Evolutionary conservation across 805 yeast genomes (phyloP), one percentile per base, ranked within the genome.

Genomic region (Candida montana): DNA sequence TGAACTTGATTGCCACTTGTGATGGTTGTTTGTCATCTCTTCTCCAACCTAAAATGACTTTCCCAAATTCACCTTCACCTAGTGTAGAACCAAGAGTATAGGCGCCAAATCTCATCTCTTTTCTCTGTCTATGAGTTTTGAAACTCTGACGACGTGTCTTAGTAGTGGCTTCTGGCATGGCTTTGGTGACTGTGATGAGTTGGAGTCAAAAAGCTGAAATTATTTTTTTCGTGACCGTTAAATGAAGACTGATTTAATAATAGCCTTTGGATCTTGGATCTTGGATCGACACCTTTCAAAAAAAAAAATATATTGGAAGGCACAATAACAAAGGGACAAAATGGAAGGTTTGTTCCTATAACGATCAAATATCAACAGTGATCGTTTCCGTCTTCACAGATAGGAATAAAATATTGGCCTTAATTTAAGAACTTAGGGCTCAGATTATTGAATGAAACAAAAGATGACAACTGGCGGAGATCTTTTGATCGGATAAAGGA

Each of bases 1-100:
- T 88, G 47, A 93, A 76, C 58, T 93, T 93, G 54, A 93, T 89
- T 35, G 99, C 99, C 10, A 88, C 95, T 64, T 89, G 95, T 30
- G 83, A 52, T 3, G 61, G 60, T 45, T 79, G 77, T 57, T 77
- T 67, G 16, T 88, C 89, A 53, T 81, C 90, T 59, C 85, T 86
- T 46, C 95, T 73, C 97, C 97, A 91, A 12, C 97, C 98, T 18
- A 93, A 70, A 61, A 91, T 93, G 44, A 93, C 99, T 63, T 93
- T 91, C 45, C 99, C 99, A 63, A 93, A 93, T 59, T 93, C 99
- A 37, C 99, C 99, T 65, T 93, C 96, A 27, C 99, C 99, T 12
- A 93, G 67, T 1, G 99, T 91, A 12, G 95, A 81, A 3, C 98
- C 99, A 7, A 93, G 72, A 18, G 86, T 77, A 57, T 90, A 93